Base-by-base conservation (phyloP, 1,284 basidiomycete species). In the Ustilago crameri region DNA sequence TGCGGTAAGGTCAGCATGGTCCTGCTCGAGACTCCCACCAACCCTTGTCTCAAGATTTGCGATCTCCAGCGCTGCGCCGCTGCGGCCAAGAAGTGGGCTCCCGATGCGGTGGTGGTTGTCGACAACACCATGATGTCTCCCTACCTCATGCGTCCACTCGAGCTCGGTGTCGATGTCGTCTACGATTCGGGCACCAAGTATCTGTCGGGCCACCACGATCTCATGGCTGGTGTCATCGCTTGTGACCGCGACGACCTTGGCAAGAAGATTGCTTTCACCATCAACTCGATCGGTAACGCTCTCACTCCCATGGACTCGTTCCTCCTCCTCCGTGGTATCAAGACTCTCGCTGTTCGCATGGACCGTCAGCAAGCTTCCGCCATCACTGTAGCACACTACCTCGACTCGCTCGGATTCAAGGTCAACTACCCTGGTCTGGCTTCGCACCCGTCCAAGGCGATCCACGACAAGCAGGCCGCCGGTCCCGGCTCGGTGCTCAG, bases 51-150 rank as follows among this genome's bases (percentile, higher is more conserved):
- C 74, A 97, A 98, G 85, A 92, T 99, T 67, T 92, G 90, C 42
- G 96, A 98, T 84, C 87, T 98, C 57, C 90, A 90, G 54, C 63
- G 73, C 5, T 82, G 78, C 46, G 72, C 72, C 24, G 61, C 69
- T 26, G 70, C 78, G 27, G 81, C 73, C 30, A 79, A 80, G 43
- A 65, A 70, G 52, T 76, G 73, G 57, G 74, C 74, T 3, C 80
- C 80, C n/a, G 78, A 82, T 34, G 81, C 81, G 4, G 51, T 82
- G 15, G 75, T 82, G 10, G 80, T 82, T 5, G 74, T 79, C 23
- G 96, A 99, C 85, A 99, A 99, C 85, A 98, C 96, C 69, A 98
- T 98, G 96, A 97, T 98, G 95, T 97, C 94, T 80, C 96, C 96
- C 10, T 98, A 98, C 85, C 88, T 98, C 18, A 95, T 97, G 85